Evolutionary conservation across 1,284 basidiomycete genomes (phyloP).

Genomic region (Sporisorium iseilematis-ciliati): DNA sequence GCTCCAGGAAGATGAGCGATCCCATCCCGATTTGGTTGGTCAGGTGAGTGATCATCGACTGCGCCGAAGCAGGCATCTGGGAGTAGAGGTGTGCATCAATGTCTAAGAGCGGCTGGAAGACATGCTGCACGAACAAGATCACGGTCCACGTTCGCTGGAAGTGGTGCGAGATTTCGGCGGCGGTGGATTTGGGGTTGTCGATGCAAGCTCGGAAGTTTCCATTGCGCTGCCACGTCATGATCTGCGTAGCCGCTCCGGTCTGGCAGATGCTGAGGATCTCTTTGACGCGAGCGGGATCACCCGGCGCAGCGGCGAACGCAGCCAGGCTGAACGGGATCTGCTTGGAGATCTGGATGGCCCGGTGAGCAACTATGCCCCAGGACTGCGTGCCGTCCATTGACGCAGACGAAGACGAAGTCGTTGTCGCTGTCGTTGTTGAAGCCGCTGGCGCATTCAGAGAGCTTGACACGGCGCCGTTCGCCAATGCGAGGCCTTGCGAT

Average conservation of each 20-base stretch:
- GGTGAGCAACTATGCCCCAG: conserved; percentile 25
- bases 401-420: neutral
- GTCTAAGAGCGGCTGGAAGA: conserved; percentile 36
- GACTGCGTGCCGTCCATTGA: conserved; percentile 7
- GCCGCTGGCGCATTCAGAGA: no score
- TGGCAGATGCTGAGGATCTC: conserved; percentile 36
- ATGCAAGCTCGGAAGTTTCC: conserved; percentile 34
- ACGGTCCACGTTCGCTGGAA: conserved; percentile 36
- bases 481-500: neutral
- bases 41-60: conserved; percentile 34
- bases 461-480: neutral
- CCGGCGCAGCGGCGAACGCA: conserved; percentile 19
- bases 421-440: no score
- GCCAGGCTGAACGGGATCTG: conserved; percentile 25
- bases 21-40: conserved; percentile 35
- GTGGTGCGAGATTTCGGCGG: conserved; percentile 15
- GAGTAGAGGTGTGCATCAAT: conserved; percentile 22
- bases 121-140: conserved; percentile 33
- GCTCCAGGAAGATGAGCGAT: conserved; percentile 38
- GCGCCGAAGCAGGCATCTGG: conserved; percentile 41
- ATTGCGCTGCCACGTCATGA: conserved; percentile 48
- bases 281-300: conserved; percentile 37
- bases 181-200: conserved; percentile 19
- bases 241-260: conserved; percentile 31
- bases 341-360: conserved; percentile 29